phyloP scores from a whole-genome alignment of 1,284 basidiomycete species.

The Tetrapyrgos nigripes region DNA sequence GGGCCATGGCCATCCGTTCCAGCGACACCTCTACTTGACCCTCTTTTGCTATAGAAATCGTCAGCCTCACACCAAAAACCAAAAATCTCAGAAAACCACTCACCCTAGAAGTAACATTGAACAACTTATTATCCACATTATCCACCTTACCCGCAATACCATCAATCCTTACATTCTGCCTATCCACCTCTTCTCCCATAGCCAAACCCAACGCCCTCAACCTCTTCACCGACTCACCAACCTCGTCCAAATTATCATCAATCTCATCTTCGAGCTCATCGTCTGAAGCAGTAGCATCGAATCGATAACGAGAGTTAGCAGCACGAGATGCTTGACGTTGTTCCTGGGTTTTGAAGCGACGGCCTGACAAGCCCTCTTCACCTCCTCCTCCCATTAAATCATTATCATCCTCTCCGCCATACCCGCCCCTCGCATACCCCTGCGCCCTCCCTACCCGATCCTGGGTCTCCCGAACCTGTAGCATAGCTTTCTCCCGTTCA shows the following conservation, averaged over 20 bases:
- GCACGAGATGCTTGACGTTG: conserved; percentile 23
- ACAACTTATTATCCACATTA: conserved; percentile 65
- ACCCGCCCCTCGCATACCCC: conserved; percentile 56
- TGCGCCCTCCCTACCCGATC: conserved; percentile 83
- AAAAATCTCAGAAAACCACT: conserved; percentile 15
- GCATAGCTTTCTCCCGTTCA: conserved; percentile 86
- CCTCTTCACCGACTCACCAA: conserved; percentile 79
- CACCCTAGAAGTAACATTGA: conserved; percentile 76
- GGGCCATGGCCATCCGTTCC: too few relatives aligned
- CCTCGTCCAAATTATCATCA: conserved; percentile 93
- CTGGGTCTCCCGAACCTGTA: conserved; percentile 88
- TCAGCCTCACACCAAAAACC: neutral
- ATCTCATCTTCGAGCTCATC: conserved; percentile 94
- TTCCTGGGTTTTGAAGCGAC: conserved; percentile 55
- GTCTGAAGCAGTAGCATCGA: conserved; percentile 94
- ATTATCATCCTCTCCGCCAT: conserved; percentile 43
- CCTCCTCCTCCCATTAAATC: conserved; percentile 5
- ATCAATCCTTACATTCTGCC: conserved; percentile 77
- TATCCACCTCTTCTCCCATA: conserved; percentile 84
- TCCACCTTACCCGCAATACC: conserved; percentile 75
- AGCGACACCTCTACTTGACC: neutral
- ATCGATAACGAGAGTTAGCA: conserved; percentile 86
- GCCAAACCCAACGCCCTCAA: conserved; percentile 87
- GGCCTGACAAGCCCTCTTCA: conserved; percentile 40
- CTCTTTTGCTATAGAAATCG: conserved; percentile 12